These are phyloP conservation scores for Claviceps citrina DNA, from an alignment of 2,329 filamentous ascomycete species.

Conservation along the genomic window DNA sequence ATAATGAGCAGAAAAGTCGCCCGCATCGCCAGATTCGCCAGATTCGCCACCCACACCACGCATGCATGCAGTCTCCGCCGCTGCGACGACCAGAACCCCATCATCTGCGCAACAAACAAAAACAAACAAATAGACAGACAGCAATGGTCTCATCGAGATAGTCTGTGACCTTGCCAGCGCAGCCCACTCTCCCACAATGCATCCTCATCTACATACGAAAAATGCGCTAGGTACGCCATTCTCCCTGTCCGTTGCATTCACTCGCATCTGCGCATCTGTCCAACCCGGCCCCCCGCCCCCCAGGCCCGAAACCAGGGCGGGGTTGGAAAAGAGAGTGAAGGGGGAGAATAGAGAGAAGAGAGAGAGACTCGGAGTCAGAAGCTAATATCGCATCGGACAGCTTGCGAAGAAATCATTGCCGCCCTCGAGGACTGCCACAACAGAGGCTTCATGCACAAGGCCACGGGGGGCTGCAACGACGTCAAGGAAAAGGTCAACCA, in stretches of 20 bases:
- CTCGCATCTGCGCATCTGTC: too few relatives aligned
- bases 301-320: too few relatives aligned
- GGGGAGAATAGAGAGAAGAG: not conserved
- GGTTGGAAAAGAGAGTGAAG: not conserved
- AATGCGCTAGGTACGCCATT: constrained; percentile 67
- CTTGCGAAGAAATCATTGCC: constrained; percentile 85
- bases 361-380: not conserved
- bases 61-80: too few relatives aligned
- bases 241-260: too few relatives aligned
- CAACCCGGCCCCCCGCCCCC: too few relatives aligned
- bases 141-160: not conserved
- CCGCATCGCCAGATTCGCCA: too few relatives aligned
- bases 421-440: constrained; percentile 93
- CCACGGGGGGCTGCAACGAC: constrained; percentile 76
- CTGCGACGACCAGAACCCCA: too few relatives aligned
- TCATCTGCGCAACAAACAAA: not conserved
- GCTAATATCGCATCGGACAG: constrained; percentile 36
- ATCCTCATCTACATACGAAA: constrained; percentile 92
- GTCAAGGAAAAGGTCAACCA: constrained; percentile 71
- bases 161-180: not conserved
- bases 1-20: too few relatives aligned
- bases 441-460: constrained; percentile 81
- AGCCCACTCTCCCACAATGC: constrained; percentile 45
- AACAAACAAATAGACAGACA: too few relatives aligned
- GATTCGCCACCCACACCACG: too few relatives aligned